Base-by-base conservation (phyloP, 257 asterid species). In the Orobanche coerulescens region DNA sequence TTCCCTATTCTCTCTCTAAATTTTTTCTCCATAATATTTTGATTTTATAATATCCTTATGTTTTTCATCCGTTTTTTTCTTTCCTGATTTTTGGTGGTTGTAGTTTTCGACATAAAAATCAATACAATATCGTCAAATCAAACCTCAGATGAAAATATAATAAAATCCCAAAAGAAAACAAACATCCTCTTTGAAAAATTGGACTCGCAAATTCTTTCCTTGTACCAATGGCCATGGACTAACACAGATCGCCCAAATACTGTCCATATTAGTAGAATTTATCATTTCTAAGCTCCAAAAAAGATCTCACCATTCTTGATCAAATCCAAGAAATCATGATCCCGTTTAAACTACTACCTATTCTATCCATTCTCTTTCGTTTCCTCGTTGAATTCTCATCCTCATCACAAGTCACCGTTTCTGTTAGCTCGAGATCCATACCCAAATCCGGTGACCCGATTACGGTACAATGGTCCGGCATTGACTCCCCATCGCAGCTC, bases 381-480 rank as follows among this genome's bases (percentile, higher is more conserved):
- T 28, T 34, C 72, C 42, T 75, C 44, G 10, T 64, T 57, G 80
- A 52, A 15, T 56, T 65, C 50, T 67, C 78, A 1, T 69, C 67
- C 8, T 67, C 81, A 1, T 73, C 86, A 7, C 62, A 75, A 48
- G 71, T 79, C 23, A 71, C 86, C 3, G 22, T 91, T 6, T 74
- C 84, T 4, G 75, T 79, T 40, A 52, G 76, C 73, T 75, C 88
- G 4, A 76, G 68, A 71, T 49, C 79, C 56, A 18, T 90, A 16
- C 63, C 81, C 57, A 81, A 72, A 71, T 83, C 97, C 20, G 90
- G 95, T 30, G 94, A 88, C 70, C 55, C 48, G 0, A 68, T 91
- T 0, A 87, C 90, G 58, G 51, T 91, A 67, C 57, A 53, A 59
- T 88, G 96, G 96, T 70, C 89, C 48, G 93, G 90, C n/a, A 46